phyloP scores from a whole-genome alignment of 2,329 filamentous ascomycete species.

The Arthrobotrys megalospora region DNA sequence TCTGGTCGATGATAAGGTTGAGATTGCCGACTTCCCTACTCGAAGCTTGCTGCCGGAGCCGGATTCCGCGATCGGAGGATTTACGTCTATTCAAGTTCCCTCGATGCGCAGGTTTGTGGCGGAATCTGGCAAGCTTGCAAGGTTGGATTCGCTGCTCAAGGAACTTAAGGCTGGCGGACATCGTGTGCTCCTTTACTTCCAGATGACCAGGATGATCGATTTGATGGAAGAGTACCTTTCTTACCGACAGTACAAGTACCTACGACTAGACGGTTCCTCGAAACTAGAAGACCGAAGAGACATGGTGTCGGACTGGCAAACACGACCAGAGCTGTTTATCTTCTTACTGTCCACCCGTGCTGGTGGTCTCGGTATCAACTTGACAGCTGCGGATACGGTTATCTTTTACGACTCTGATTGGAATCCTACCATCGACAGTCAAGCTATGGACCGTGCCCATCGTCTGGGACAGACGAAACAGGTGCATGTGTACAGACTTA shows the following conservation, averaged over 20 bases:
- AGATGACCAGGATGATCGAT: slow-evolving; percentile 99
- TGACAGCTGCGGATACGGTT: slow-evolving; percentile 96
- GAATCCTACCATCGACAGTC: slow-evolving; percentile 98
- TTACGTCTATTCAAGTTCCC: slow-evolving; percentile 91
- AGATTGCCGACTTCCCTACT: slow-evolving; percentile 76
- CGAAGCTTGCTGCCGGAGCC: slow-evolving; percentile 81
- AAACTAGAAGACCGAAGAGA: slow-evolving; percentile 97
- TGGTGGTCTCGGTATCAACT: slow-evolving; percentile 96
- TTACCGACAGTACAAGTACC: slow-evolving; percentile 99
- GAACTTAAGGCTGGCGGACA: slow-evolving; percentile 93
- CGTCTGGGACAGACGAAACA: slow-evolving; percentile 93
- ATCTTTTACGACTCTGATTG: slow-evolving; percentile 99
- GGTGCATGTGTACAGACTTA: slow-evolving; percentile 97
- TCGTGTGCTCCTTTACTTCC: slow-evolving; percentile 97
- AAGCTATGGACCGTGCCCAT: slow-evolving; percentile 99
- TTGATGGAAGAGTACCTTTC: slow-evolving; percentile 99
- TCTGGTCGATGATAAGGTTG: slow-evolving; percentile 80
- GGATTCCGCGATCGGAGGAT: slow-evolving; percentile 84
- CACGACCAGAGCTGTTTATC: slow-evolving; percentile 92
- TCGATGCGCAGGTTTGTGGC: slow-evolving; percentile 99
- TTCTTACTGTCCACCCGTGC: slow-evolving; percentile 96
- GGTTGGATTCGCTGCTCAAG: slow-evolving; percentile 87
- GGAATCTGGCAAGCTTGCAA: slow-evolving; percentile 94
- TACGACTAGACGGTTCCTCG: slow-evolving; percentile 93
- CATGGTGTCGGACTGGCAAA: slow-evolving; percentile 97